Evolutionary conservation across 2,329 filamentous ascomycete species (phyloP).

Genomic region (Ophiostoma tasmaniense): DNA sequence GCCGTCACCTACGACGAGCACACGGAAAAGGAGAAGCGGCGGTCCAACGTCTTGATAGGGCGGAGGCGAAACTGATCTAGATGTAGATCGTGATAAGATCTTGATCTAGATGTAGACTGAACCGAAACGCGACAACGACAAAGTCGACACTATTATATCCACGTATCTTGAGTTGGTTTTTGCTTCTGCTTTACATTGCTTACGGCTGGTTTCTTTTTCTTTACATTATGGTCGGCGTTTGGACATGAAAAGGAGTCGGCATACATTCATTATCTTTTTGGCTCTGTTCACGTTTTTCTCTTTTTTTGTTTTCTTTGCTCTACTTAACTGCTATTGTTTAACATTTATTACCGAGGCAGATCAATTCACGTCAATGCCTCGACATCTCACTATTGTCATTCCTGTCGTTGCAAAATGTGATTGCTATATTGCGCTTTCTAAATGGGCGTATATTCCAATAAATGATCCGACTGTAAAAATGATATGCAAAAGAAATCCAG

Average conservation of each 20-base stretch:
- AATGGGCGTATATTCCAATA: neutral
- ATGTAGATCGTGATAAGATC: too few relatives aligned
- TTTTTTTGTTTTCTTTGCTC: neutral
- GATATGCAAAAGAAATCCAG: too few relatives aligned
- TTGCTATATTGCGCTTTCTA: neutral
- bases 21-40: constrained; percentile 25
- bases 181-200: neutral
- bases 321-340: neutral
- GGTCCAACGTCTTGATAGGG: constrained; percentile 9
- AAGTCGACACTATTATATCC: constrained; percentile 4
- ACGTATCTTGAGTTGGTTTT: neutral
- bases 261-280: neutral
- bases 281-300: neutral
- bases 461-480: neutral
- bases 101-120: too few relatives aligned
- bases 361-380: neutral
- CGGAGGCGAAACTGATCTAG: constrained; percentile 1
- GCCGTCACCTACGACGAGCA: constrained; percentile 26
- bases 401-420: too few relatives aligned
- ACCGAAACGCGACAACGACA: too few relatives aligned
- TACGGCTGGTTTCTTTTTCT: neutral
- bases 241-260: constrained; percentile 5
- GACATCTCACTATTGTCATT: too few relatives aligned
- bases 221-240: constrained; percentile 6
- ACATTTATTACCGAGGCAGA: neutral